These are phyloP conservation scores for Vickermania ingenoplastis DNA, from an alignment of 208 protist species.

Conservation along the genomic window DNA sequence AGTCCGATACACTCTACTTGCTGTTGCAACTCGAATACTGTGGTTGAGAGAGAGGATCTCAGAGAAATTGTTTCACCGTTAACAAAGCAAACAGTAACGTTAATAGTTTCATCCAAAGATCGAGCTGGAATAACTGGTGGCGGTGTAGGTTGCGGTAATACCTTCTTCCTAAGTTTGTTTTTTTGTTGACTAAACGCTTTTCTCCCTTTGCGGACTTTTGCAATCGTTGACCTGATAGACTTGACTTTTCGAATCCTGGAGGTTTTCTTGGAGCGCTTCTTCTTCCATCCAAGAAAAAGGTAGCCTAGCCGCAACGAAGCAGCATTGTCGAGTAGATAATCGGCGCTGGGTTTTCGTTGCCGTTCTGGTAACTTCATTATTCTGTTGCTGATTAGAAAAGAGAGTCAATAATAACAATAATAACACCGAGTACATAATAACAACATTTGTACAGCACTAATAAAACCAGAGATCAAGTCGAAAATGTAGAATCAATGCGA, in stretches of 20 bases:
- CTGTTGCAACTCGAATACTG: background rate
- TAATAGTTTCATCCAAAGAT: no score
- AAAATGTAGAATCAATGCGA: no score
- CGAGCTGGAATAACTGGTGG: no score
- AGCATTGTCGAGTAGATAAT: constrained; percentile 31
- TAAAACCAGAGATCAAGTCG: no score
- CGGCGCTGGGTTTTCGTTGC: constrained; percentile 9
- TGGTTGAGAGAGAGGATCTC: background rate
- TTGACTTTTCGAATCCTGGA: no score
- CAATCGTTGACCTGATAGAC: no score
- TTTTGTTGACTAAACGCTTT: no score
- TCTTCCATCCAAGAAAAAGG: constrained; percentile 22
- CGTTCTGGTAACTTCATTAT: constrained; percentile 29
- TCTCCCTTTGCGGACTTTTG: no score
- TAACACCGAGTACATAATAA: constrained; percentile 6
- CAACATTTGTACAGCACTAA: background rate
- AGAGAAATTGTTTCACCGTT: background rate
- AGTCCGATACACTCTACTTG: background rate
- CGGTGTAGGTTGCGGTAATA: no score
- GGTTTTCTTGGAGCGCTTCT: no score
- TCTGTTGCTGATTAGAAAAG: background rate
- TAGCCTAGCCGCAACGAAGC: constrained; percentile 17
- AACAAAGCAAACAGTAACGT: background rate
- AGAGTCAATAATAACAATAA: background rate
- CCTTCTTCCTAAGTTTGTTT: no score